Percentiles rank a stretch among this genome's conserved stretches.
Evolutionary conservation across 2,329 filamentous ascomycete species (phyloP).

Genomic region (Colletotrichum viniferum): DNA sequence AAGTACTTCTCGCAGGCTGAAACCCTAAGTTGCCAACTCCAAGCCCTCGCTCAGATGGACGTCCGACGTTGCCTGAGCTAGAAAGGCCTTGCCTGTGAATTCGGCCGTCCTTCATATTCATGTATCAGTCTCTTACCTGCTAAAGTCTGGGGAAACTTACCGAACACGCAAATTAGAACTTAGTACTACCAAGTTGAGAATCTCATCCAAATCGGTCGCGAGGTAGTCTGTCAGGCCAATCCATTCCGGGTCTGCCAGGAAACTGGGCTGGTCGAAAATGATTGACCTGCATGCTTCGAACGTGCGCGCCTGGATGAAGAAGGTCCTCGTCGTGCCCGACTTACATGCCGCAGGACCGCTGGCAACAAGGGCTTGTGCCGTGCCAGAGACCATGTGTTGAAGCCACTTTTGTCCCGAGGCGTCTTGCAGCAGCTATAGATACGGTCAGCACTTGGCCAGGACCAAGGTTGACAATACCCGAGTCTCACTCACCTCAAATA

Average conservation of each 20-base stretch:
- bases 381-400: constrained; percentile 38
- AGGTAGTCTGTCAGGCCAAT: neutral
- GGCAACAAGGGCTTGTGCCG: constrained; percentile 32
- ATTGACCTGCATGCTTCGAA: constrained; percentile 37
- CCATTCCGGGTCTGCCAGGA: constrained; percentile 31
- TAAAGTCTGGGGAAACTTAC: constrained; percentile 22
- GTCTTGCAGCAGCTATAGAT: constrained; percentile 34
- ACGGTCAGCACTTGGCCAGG: neutral
- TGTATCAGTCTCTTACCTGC: neutral
- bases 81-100: neutral
- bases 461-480: neutral
- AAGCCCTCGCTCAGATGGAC: neutral
- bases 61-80: neutral
- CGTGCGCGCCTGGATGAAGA: constrained; percentile 33
- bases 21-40: constrained; percentile 24
- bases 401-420: constrained; percentile 35
- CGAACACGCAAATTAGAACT: constrained; percentile 34
- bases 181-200: constrained; percentile 33
- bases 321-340: constrained; percentile 23
- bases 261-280: constrained; percentile 32
- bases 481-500: constrained; percentile 34
- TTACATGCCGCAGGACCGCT: constrained; percentile 29
- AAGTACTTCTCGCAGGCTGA: constrained; percentile 22
- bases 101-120: neutral
- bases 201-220: constrained; percentile 22